These are phyloP conservation scores for Cicer bijugum DNA, from an alignment of 306 rosid genomes.

Conservation along the genomic window DNA sequence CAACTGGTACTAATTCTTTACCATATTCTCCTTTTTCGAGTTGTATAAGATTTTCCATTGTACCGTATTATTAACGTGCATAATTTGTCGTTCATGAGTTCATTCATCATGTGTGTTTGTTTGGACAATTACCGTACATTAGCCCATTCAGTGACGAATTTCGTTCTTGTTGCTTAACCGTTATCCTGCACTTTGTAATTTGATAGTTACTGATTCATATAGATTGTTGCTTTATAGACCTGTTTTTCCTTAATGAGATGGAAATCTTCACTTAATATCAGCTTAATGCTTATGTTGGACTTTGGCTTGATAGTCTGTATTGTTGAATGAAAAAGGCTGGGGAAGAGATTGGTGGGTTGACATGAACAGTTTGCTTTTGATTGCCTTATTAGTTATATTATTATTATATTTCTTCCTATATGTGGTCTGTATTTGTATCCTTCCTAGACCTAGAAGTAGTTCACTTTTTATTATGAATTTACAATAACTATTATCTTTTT, in stretches of 20 bases:
- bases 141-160: conserved; percentile 8
- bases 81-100: not conserved
- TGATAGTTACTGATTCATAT: conserved; percentile 2
- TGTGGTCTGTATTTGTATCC: not conserved
- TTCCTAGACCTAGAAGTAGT: not conserved
- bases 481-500: conserved; percentile 4
- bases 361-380: conserved; percentile 1
- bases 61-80: conserved; percentile 1
- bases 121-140: conserved; percentile 15
- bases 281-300: not conserved
- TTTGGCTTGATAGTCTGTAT: not conserved
- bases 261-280: not conserved
- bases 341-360: conserved; percentile 11
- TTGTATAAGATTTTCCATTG: not conserved
- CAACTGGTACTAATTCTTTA: conserved; percentile 50
- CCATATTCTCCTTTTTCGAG: not conserved
- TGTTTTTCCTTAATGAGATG: not conserved
- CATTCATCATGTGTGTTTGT: conserved; percentile 8
- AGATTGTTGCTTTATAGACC: not conserved
- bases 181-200: not conserved
- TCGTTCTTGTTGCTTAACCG: conserved; percentile 2
- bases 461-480: not conserved
- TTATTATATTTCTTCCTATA: not conserved
- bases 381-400: conserved; percentile 1
- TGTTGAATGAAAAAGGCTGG: conserved; percentile 20